A percentile compares a stretch with the other conserved stretches of the same genome.
phyloP scores from a whole-genome alignment of 352 stramenopile species.

The Globisporangium rhizosaccharum region DNA sequence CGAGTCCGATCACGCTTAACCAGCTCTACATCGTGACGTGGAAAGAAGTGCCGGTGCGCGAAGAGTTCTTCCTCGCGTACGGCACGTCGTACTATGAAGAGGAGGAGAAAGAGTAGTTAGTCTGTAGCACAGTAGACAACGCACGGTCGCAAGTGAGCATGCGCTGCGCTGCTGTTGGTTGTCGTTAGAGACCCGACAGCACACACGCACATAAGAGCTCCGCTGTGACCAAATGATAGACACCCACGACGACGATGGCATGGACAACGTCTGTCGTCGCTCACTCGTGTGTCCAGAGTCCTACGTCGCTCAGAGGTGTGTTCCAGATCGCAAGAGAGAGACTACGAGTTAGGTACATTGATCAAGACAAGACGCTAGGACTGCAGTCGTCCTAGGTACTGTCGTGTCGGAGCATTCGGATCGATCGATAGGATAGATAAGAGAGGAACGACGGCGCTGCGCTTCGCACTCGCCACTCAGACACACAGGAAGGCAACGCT shows the following conservation, averaged over 20 bases:
- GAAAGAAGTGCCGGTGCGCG: constrained; percentile 78
- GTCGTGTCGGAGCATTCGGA: background rate
- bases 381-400: constrained; percentile 3
- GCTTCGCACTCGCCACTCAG: background rate
- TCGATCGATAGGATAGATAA: no score
- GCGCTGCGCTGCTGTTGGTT: no score
- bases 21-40: constrained; percentile 88
- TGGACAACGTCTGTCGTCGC: background rate
- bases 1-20: constrained; percentile 72
- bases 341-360: background rate
- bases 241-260: background rate
- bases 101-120: constrained; percentile 53
- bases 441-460: no score
- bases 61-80: constrained; percentile 88
- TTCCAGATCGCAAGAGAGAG: no score
- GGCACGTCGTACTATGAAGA: constrained; percentile 88
- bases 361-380: background rate
- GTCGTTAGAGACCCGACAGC: no score
- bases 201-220: no score
- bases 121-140: no score
- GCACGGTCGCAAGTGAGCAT: background rate
- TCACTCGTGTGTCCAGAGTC: no score
- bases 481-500: background rate
- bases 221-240: no score
- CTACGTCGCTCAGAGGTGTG: no score